A percentile compares a stretch with the other conserved stretches of the same genome.
Conservation (phyloP, 441 rosid genomes). For the Populus hybrid region DNA sequence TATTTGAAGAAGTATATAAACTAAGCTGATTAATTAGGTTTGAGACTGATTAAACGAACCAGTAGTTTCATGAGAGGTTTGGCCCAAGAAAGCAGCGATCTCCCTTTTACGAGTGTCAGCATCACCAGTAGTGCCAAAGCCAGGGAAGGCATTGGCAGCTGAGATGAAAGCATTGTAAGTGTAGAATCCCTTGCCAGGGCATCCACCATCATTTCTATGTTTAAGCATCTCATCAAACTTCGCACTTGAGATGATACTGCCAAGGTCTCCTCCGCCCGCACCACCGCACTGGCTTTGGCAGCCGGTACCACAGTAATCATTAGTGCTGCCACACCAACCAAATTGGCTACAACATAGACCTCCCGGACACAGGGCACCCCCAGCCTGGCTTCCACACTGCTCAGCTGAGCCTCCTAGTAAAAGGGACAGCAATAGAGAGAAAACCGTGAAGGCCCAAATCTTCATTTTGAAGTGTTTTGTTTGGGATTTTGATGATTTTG, state of each 20-base stretch:
- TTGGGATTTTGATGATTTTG: neutral
- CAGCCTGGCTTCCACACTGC: slow-evolving; percentile 60
- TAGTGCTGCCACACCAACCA: slow-evolving; percentile 50
- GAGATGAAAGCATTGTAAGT: slow-evolving; percentile 54
- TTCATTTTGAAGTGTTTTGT: neutral
- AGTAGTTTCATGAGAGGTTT: slow-evolving; percentile 64
- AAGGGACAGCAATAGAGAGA: slow-evolving; percentile 4
- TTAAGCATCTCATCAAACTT: too few relatives aligned
- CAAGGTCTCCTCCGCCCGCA: neutral
- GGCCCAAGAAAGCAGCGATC: slow-evolving; percentile 66
- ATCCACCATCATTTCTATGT: slow-evolving; percentile 41
- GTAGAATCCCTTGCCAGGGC: slow-evolving; percentile 52
- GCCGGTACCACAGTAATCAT: slow-evolving; percentile 33
- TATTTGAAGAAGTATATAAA: neutral
- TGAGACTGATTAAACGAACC: slow-evolving; percentile 21
- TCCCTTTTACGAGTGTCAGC: slow-evolving; percentile 39
- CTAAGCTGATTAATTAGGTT: neutral
- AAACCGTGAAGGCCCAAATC: neutral
- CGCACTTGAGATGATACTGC: too few relatives aligned
- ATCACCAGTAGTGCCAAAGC: slow-evolving; percentile 52
- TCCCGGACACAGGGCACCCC: slow-evolving; percentile 45
- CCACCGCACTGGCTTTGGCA: slow-evolving; percentile 57
- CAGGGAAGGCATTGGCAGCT: slow-evolving; percentile 44
- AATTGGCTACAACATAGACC: slow-evolving; percentile 52
- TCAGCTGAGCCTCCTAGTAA: slow-evolving; percentile 28